Conservation (phyloP, 257 asterid species). For the Solanum tacnaense region DNA sequence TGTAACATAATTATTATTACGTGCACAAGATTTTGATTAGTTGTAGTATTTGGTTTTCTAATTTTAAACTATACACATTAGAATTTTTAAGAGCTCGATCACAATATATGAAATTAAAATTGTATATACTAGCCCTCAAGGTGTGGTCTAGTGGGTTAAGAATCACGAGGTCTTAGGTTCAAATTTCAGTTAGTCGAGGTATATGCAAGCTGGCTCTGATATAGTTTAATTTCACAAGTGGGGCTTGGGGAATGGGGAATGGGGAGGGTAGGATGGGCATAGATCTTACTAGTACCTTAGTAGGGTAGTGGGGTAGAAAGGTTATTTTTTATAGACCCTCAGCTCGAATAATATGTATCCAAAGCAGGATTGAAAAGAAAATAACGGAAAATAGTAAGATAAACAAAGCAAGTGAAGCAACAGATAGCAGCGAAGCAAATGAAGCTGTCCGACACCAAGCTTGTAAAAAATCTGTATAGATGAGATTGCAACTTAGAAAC, state of each 20-base stretch:
- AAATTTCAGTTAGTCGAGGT: background rate
- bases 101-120: background rate
- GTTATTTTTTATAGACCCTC: too few species aligned
- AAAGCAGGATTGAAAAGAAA: background rate
- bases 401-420: background rate
- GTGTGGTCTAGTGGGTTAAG: background rate
- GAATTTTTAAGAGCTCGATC: accelerated
- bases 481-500: background rate
- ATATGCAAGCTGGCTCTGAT: background rate
- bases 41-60: background rate
- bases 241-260: background rate
- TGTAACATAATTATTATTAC: background rate
- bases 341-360: background rate
- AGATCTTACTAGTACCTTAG: too few species aligned
- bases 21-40: background rate
- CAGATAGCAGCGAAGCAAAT: too few species aligned
- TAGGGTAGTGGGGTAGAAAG: too few species aligned
- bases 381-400: background rate
- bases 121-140: background rate
- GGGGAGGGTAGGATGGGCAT: too few species aligned
- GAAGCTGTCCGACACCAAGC: background rate
- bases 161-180: background rate
- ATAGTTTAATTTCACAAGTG: background rate
- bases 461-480: background rate
- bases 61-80: too few species aligned